A percentile compares a stretch with the other conserved stretches of the same genome.
phyloP scores from a whole-genome alignment of 768 basidiomycete species.

The Pleurotus eryngii region DNA sequence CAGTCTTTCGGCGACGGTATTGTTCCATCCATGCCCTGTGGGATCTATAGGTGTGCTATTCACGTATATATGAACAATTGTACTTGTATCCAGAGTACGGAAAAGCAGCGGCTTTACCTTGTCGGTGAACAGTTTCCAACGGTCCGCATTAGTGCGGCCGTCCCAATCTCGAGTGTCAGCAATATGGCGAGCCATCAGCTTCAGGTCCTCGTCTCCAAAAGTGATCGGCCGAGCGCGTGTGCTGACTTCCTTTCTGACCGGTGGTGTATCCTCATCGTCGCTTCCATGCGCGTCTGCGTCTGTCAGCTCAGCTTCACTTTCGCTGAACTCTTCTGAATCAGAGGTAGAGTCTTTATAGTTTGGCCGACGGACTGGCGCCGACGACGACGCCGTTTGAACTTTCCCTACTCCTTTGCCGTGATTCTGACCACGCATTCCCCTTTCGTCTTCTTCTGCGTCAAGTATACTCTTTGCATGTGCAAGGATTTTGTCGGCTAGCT shows the following conservation, averaged over 20 bases:
- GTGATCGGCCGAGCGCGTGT: slow-evolving; percentile 34
- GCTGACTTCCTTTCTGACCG: neutral
- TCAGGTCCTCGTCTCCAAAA: slow-evolving; percentile 51
- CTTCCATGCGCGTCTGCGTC: slow-evolving; percentile 19
- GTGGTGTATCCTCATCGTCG: slow-evolving; percentile 30
- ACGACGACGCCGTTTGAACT: slow-evolving; percentile 15
- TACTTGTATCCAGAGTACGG: neutral
- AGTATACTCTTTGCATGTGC: slow-evolving; percentile 30
- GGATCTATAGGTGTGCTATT: slow-evolving; percentile 52
- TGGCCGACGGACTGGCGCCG: neutral
- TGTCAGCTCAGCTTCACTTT: slow-evolving; percentile 21
- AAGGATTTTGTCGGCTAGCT: slow-evolving; percentile 64
- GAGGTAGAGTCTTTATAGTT: slow-evolving; percentile 11
- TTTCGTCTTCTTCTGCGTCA: slow-evolving; percentile 26
- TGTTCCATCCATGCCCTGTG: slow-evolving; percentile 61
- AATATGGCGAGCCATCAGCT: slow-evolving; percentile 58
- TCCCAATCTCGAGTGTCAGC: slow-evolving; percentile 46
- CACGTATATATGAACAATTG: slow-evolving; percentile 4
- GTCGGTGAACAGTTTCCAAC: slow-evolving; percentile 53
- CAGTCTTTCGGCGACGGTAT: slow-evolving; percentile 47
- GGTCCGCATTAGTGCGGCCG: slow-evolving; percentile 35
- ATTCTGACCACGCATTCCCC: slow-evolving; percentile 11
- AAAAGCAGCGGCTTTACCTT: slow-evolving; percentile 31
- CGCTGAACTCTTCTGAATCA: slow-evolving; percentile 18
- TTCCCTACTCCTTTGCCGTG: slow-evolving; percentile 2